A percentile compares a stretch with the other conserved stretches of the same genome.
These are phyloP conservation scores for Balakata baccata DNA, from an alignment of 345 rosid species.

Conservation along the genomic window DNA sequence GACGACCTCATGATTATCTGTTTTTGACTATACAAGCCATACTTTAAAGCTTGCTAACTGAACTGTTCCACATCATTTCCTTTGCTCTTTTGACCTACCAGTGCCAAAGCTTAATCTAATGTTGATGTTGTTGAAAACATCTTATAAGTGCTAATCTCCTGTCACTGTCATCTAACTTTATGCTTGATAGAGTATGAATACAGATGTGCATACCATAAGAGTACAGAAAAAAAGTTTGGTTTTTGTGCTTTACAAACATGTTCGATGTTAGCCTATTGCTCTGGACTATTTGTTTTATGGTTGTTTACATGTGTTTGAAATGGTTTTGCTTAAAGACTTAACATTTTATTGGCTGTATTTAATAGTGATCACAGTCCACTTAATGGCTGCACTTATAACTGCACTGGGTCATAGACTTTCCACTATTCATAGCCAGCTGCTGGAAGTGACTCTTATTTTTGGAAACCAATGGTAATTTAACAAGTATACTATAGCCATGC, in stretches of 20 bases:
- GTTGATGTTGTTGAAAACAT: not conserved
- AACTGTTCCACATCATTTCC: not conserved
- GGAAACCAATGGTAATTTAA: not conserved
- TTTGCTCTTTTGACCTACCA: not conserved
- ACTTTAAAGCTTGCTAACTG: not conserved
- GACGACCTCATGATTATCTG: not conserved
- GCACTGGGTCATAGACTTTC: not conserved
- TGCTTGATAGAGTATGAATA: not conserved
- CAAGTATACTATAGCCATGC: not conserved
- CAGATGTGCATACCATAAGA: not conserved
- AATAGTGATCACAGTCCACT: not conserved
- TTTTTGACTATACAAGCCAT: not conserved
- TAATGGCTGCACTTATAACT: not conserved
- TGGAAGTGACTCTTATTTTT: not conserved
- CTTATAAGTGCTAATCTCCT: not conserved
- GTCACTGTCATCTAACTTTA: not conserved
- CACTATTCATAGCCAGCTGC: not conserved
- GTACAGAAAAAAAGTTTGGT: too few relatives aligned
- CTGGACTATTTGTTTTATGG: not conserved
- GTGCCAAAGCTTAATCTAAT: not conserved
- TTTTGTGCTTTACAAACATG: not conserved
- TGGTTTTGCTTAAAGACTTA: not conserved
- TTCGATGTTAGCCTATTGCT: not conserved
- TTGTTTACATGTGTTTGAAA: too few relatives aligned
- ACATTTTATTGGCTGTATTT: not conserved